Percentiles rank a stretch among this genome's conserved stretches.
Evolutionary conservation across 306 rosid genomes (phyloP).

Genomic region (Sesbania bispinosa): DNA sequence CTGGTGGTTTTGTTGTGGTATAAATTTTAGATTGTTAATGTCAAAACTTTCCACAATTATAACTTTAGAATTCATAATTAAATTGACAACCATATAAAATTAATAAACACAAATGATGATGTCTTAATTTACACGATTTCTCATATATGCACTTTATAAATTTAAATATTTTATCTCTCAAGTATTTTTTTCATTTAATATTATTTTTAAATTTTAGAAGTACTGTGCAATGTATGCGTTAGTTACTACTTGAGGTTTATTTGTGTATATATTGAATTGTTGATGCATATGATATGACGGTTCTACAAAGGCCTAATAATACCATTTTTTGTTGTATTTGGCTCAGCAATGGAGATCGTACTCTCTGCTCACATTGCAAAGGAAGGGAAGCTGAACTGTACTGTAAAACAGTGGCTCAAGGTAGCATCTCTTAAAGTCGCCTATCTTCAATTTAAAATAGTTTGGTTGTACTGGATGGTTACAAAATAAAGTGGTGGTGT

Average conservation of each 20-base stretch:
- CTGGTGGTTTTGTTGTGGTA: too few relatives aligned
- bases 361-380: conserved; percentile 81
- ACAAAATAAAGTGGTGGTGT: conserved; percentile 26
- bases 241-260: conserved; percentile 1
- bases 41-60: too few relatives aligned
- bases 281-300: neutral
- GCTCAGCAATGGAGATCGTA: conserved; percentile 53
- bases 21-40: too few relatives aligned
- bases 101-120: too few relatives aligned
- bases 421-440: conserved; percentile 38
- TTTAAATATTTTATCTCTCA: too few relatives aligned
- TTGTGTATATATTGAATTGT: neutral
- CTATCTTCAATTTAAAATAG: conserved; percentile 5
- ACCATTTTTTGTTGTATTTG: conserved; percentile 21
- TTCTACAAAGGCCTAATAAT: conserved; percentile 1
- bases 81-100: too few relatives aligned
- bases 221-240: too few relatives aligned
- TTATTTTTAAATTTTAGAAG: too few relatives aligned
- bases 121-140: too few relatives aligned
- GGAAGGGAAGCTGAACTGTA: conserved; percentile 93
- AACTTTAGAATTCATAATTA: too few relatives aligned
- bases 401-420: conserved; percentile 77
- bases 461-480: conserved; percentile 19
- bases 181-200: too few relatives aligned
- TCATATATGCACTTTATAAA: too few relatives aligned